Conservation (phyloP, 1,284 basidiomycete species). For the Schizophyllum commune region DNA sequence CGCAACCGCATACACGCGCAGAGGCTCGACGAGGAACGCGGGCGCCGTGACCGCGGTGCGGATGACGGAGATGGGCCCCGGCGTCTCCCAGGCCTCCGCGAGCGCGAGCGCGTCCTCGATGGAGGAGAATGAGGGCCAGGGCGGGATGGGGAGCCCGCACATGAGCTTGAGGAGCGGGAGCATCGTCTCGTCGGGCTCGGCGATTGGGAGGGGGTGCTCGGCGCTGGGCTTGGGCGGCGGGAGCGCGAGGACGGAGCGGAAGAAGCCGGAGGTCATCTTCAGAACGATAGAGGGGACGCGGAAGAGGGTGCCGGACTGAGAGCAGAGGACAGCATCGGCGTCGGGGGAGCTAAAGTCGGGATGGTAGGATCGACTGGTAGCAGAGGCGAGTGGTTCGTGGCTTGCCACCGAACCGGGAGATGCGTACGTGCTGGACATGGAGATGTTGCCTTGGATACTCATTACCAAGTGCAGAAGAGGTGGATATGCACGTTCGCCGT, state of each 20-base stretch:
- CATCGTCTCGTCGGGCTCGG: conserved; percentile 17
- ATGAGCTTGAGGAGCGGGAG: conserved; percentile 29
- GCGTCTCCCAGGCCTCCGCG: conserved; percentile 30
- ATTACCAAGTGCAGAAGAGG: neutral
- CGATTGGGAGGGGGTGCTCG: conserved; percentile 10
- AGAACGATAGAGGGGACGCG: conserved; percentile 29
- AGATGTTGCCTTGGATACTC: neutral
- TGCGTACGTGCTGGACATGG: neutral
- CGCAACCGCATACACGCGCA: conserved; percentile 34
- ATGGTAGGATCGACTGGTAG: conserved; percentile 15
- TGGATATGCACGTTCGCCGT: neutral
- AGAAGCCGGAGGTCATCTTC: conserved; percentile 29
- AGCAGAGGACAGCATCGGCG: conserved; percentile 28
- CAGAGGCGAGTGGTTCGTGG: neutral
- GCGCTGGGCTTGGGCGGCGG: conserved; percentile 10
- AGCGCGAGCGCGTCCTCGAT: conserved; percentile 27
- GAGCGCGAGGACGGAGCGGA: conserved; percentile 21
- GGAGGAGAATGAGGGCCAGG: conserved; percentile 27
- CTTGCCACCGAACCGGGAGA: neutral
- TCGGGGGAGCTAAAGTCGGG: conserved; percentile 25
- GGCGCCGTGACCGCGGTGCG: conserved; percentile 28
- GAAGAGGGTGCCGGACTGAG: conserved; percentile 29
- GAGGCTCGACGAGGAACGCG: conserved; percentile 21
- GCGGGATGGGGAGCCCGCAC: conserved; percentile 26
- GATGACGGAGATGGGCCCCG: conserved; percentile 31